Evolutionary conservation across 2,329 filamentous ascomycete species (phyloP).

Genomic region (Colletotrichum endophyticum): DNA sequence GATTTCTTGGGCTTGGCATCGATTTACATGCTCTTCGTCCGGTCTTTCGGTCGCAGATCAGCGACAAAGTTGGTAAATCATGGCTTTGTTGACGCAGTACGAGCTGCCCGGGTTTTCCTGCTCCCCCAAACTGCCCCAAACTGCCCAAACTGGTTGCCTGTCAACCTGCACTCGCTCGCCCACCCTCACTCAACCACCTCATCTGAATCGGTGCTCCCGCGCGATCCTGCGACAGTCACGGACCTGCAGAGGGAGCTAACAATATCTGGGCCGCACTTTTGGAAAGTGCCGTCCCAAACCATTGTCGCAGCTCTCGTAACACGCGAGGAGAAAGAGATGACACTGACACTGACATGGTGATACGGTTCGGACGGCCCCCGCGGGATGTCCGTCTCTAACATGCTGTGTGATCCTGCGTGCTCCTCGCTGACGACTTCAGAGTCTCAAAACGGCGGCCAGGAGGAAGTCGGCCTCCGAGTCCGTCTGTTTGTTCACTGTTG

Average conservation of each 20-base stretch:
- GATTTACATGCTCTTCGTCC: neutral
- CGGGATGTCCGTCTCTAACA: neutral
- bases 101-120: neutral
- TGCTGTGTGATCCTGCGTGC: neutral
- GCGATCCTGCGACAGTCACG: neutral
- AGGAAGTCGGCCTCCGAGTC: neutral
- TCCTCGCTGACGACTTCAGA: neutral
- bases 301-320: neutral
- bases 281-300: neutral
- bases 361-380: neutral
- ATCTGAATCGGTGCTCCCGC: neutral
- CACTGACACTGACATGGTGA: neutral
- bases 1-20: neutral
- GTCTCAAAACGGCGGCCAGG: neutral
- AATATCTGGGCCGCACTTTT: neutral
- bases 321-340: neutral
- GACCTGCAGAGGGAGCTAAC: neutral
- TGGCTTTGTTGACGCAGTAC: neutral
- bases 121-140: neutral
- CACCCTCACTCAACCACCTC: neutral
- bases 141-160: neutral
- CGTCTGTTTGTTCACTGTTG: neutral
- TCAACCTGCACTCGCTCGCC: neutral
- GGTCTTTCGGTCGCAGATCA: neutral
- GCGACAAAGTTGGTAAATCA: neutral